phyloP scores from a whole-genome alignment of 352 stramenopile species.

The Phytophthora tubulina region DNA sequence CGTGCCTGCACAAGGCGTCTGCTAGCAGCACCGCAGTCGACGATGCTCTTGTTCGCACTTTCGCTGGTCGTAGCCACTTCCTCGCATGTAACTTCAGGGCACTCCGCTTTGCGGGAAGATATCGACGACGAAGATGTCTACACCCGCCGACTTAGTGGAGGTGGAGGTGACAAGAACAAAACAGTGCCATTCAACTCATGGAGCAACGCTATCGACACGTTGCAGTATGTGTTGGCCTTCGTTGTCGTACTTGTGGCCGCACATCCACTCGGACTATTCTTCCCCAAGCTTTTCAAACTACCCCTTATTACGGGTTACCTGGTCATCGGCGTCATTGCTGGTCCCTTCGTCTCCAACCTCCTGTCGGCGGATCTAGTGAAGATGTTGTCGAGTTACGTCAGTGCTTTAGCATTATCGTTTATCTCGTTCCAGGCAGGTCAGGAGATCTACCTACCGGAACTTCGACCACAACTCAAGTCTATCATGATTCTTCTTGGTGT shows the following conservation, averaged over 20 bases:
- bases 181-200: conserved; percentile 58
- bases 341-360: conserved; percentile 63
- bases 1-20: conserved; percentile 16
- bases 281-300: conserved; percentile 63
- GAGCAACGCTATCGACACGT: conserved; percentile 50
- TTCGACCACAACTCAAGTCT: conserved; percentile 64
- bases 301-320: conserved; percentile 78
- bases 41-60: conserved; percentile 22
- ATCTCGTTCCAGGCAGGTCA: conserved; percentile 80
- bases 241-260: conserved; percentile 64
- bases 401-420: conserved; percentile 70
- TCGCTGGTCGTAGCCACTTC: conserved; percentile 28
- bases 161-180: conserved; percentile 35
- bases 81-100: conserved; percentile 24
- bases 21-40: conserved; percentile 12
- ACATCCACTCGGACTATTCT: conserved; percentile 67
- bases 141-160: conserved; percentile 29
- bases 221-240: conserved; percentile 56
- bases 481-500: conserved; percentile 59
- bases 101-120: conserved; percentile 25
- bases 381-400: conserved; percentile 60
- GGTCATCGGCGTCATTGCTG: conserved; percentile 62
- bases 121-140: conserved; percentile 11
- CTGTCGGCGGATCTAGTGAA: conserved; percentile 44
- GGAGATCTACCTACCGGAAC: conserved; percentile 70